Evolutionary conservation across 805 yeast species (phyloP), one percentile per base, ranked within the genome.

Genomic region (Saitoella complicata): DNA sequence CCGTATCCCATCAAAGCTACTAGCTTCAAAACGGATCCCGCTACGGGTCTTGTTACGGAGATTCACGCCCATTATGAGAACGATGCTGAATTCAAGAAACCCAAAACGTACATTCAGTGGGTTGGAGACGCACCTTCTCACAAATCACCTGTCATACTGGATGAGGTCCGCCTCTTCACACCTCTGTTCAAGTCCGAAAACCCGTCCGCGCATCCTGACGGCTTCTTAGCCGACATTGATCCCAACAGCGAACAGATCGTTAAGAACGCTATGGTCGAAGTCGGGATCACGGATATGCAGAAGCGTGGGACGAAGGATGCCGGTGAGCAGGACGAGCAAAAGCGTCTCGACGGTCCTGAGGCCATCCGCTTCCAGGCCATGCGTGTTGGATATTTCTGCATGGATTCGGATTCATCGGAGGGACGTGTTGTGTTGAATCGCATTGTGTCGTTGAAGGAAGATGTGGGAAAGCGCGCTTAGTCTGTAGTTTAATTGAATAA

Each of bases 21-120:
- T 45, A 70, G 77, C 43, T 72, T 77, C 46, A 84, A 78, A 51
- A 76, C 69, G 55, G 78, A 79, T 53, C 68, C 63, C 38, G 53
- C 61, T 0, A 51, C 63, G 10, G 95, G 94, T 13, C 67, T 73
- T 41, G 74, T 87, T 44, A 67, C 67, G 13, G 76, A 73, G 63
- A 74, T 91, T 46, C 78, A 79, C 53, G 95, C 81, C 42, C 73
- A 78, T 55, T 91, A 88, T 58, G 82, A 86, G 58, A 75, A 75
- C 50, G 61, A 67, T 13, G 66, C 65, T 45, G 68, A 68, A 51
- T 73, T 70, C 61, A 37, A 45, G 37, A 85, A 83, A 59, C 98
- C 98, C 58, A 91, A 88, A 74, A 87, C 98, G 7, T 91, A 70
- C 60, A 86, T 91, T 58, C 98, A 91, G 66, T 91, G 98, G 98